Evolutionary conservation across 768 basidiomycete genomes (phyloP), one percentile per base, ranked within the genome.

Genomic region (Rossbeevera mucosa): DNA sequence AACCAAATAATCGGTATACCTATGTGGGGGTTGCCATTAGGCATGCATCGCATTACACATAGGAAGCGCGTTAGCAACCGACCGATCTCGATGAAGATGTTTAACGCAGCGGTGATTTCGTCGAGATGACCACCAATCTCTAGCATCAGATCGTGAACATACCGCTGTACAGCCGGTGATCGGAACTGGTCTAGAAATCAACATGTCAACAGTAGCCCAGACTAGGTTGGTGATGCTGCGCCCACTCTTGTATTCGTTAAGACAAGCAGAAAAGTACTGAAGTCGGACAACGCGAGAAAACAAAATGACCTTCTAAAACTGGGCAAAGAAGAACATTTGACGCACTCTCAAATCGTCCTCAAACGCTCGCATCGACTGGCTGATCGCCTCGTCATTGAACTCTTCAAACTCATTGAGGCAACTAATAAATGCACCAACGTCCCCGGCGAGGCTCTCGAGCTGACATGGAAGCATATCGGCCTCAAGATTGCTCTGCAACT

Each of bases 321-420:
- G 18, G 18, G 31, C 16, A 5, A 30, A 47, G 38, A 21, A 11
- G 2, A 45, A 47, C 2, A 24, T 7, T 9, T 0, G 18, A 58
- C 68, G 3, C 42, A 73, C 76, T 64, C 69, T 77, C 45, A 81
- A 60, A 55, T 80, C 80, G 0, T 71, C 71, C 46, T 80, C 75
- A 7, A 81, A 74, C 3, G 71, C 60, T 22, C 72, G 53, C 60
- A 80, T 75, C 2, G 77, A 76, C 21, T 73, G 66, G 55, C 75
- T 77, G 16, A 80, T 71, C 1, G 73, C 73, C 36, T 80, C 77
- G 20, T 81, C 77, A 6, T 71, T 74, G 18, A 79, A 81, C 54
- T 80, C 80, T 4, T 80, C 77, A 40, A 81, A 81, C 47, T 81
- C 80, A 42, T 76, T 77, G 50, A 80, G 58, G 52, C 73, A 77